phyloP scores from a whole-genome alignment of 495 filamentous ascomycete species.

The Penicillium paxilli region DNA sequence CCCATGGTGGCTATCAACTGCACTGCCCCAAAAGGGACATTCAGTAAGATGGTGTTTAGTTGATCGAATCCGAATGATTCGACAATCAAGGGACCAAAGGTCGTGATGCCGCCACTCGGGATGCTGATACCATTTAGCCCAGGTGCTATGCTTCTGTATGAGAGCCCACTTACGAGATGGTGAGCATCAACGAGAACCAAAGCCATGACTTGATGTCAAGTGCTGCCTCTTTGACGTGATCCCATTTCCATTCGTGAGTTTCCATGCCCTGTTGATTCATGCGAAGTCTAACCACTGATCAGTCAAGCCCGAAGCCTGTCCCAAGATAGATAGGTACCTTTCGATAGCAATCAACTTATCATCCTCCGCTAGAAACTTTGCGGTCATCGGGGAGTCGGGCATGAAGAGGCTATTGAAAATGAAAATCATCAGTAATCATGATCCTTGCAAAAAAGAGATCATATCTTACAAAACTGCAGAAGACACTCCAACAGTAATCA shows the following conservation, averaged over 20 bases:
- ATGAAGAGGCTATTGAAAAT: slow-evolving; percentile 39
- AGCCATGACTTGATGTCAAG: slow-evolving; percentile 66
- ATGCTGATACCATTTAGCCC: slow-evolving; percentile 46
- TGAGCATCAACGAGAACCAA: slow-evolving; percentile 62
- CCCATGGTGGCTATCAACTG: slow-evolving; percentile 60
- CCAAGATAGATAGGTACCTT: slow-evolving; percentile 25
- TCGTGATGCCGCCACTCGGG: slow-evolving; percentile 61
- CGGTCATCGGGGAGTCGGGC: slow-evolving; percentile 60
- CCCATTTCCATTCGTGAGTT: slow-evolving; percentile 60
- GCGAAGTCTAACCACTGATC: slow-evolving; percentile 41
- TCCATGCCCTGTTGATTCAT: slow-evolving; percentile 64
- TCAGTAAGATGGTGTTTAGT: slow-evolving; percentile 64
- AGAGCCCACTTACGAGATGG: slow-evolving; percentile 37
- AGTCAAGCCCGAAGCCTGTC: neutral
- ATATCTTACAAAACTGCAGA: slow-evolving; percentile 39
- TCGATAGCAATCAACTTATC: slow-evolving; percentile 64
- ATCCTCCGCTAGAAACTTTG: slow-evolving; percentile 57
- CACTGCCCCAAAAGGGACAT: slow-evolving; percentile 64
- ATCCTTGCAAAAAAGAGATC: neutral
- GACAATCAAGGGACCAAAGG: slow-evolving; percentile 65
- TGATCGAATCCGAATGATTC: slow-evolving; percentile 59
- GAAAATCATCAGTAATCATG: neutral
- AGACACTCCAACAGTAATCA: slow-evolving; percentile 52
- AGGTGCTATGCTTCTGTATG: neutral
- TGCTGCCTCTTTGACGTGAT: slow-evolving; percentile 61